phyloP scores from a whole-genome alignment of 306 rosid genomes.

The Cucurbita maxima region DNA sequence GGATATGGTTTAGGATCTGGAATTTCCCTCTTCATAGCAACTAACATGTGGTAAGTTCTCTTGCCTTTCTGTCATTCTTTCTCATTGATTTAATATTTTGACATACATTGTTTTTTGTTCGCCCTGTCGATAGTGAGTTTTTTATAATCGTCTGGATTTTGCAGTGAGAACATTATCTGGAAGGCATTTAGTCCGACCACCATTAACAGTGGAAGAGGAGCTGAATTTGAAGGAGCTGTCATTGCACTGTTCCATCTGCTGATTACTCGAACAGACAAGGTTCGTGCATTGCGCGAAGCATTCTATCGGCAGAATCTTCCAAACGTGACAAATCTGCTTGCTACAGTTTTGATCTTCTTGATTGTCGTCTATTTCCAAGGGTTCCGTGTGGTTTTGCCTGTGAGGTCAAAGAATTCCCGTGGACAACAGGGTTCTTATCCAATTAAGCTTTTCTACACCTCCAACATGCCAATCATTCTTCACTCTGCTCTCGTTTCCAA shows the following conservation, averaged over 20 bases:
- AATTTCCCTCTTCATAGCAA: conserved; percentile 92
- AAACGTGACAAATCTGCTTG: conserved; percentile 40
- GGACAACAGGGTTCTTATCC: conserved; percentile 46
- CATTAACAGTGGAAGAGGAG: conserved; percentile 41
- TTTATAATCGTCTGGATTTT: not conserved
- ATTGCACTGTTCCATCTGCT: conserved; percentile 38
- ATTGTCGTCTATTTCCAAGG: conserved; percentile 48
- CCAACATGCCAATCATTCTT: conserved; percentile 56
- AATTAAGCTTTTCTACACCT: conserved; percentile 43
- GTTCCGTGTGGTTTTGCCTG: conserved; percentile 40
- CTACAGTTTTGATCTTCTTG: conserved; percentile 38
- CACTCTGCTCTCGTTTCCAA: conserved; percentile 43
- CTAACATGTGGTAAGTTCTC: conserved; percentile 71
- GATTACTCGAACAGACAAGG: conserved; percentile 35
- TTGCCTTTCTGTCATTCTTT: not conserved
- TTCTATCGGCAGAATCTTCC: conserved; percentile 50
- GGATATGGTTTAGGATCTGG: conserved; percentile 99
- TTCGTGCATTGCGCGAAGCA: conserved; percentile 43
- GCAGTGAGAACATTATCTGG: conserved; percentile 43
- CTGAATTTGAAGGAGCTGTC: conserved; percentile 51
- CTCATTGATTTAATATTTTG: not conserved
- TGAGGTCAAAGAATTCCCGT: conserved; percentile 42
- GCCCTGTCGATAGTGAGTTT: not conserved
- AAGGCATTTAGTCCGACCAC: conserved; percentile 52
- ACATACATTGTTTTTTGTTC: not conserved